A percentile compares a stretch with the other conserved stretches of the same genome.
These are phyloP conservation scores for Blumeria graminis DNA, from an alignment of 2,329 filamentous ascomycete species.

Conservation along the genomic window DNA sequence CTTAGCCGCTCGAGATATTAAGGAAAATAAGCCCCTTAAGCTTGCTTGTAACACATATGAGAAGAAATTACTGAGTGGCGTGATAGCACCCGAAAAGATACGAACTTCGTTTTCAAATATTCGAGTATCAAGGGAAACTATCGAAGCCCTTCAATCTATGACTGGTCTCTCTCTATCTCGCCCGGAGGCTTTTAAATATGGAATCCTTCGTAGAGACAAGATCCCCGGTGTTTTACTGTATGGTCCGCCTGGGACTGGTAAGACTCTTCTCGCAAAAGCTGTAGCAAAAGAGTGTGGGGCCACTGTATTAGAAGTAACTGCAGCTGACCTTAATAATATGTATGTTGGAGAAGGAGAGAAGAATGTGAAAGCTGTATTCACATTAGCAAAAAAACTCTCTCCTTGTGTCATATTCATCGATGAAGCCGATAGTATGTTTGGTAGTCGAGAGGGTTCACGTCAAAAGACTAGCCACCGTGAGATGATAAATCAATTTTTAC, in stretches of 20 bases:
- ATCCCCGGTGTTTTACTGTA: conserved; percentile 79
- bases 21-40: conserved; percentile 19
- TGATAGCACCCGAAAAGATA: conserved; percentile 62
- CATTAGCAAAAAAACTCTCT: conserved; percentile 67
- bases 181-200: conserved; percentile 89
- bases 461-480: conserved; percentile 50
- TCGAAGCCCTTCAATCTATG: conserved; percentile 68
- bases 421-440: conserved; percentile 82
- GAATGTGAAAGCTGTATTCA: conserved; percentile 81
- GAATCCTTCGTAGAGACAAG: conserved; percentile 71
- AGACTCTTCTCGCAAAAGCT: conserved; percentile 44
- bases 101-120: conserved; percentile 74
- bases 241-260: conserved; percentile 62
- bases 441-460: conserved; percentile 43
- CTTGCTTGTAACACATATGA: conserved; percentile 51
- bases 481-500: conserved; percentile 86
- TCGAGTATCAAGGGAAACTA: conserved; percentile 57
- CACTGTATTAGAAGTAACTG: conserved; percentile 66
- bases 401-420: conserved; percentile 94
- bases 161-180: conserved; percentile 70
- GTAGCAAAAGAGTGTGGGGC: conserved; percentile 44
- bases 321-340: conserved; percentile 84
- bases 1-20: conserved; percentile 11
- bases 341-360: conserved; percentile 93
- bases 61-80: conserved; percentile 55